Conservation (phyloP, 2,329 filamentous ascomycete genomes). For the Calonectria multiphialidica region DNA sequence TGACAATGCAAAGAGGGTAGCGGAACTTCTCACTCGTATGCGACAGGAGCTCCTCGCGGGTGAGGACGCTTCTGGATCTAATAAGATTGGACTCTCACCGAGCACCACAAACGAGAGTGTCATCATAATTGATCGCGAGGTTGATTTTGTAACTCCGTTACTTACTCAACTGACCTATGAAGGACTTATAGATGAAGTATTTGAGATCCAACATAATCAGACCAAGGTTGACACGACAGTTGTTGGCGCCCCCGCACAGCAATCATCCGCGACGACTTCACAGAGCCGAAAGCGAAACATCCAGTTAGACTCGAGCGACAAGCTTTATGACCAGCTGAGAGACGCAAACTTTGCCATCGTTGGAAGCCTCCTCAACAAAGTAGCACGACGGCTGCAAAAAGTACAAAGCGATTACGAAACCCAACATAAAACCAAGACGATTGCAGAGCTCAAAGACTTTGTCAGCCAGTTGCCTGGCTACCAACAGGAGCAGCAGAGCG, state of each 20-base stretch:
- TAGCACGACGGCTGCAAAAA: conserved; percentile 84
- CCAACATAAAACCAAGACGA: conserved; percentile 87
- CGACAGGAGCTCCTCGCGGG: conserved; percentile 88
- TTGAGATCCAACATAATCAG: conserved; percentile 92
- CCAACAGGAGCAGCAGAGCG: conserved; percentile 91
- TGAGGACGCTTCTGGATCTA: conserved; percentile 75
- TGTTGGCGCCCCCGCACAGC: conserved; percentile 76
- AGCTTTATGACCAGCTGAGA: conserved; percentile 87
- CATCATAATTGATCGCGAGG: conserved; percentile 94
- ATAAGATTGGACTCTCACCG: conserved; percentile 79
- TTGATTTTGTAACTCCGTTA: conserved; percentile 91
- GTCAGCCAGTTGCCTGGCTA: conserved; percentile 94
- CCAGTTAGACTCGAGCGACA: conserved; percentile 88
- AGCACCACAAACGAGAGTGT: conserved; percentile 91
- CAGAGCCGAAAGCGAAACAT: conserved; percentile 86
- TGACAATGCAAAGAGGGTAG: conserved; percentile 89
- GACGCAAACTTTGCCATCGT: conserved; percentile 97
- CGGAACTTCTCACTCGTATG: conserved; percentile 90
- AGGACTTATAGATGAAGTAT: conserved; percentile 93
- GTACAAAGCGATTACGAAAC: conserved; percentile 93
- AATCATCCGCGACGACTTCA: conserved; percentile 67
- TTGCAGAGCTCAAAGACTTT: conserved; percentile 92
- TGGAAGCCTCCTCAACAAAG: conserved; percentile 88
- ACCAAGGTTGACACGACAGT: conserved; percentile 93
- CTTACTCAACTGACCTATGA: conserved; percentile 98